These are phyloP conservation scores for Saccharomyces eubayanus DNA, from an alignment of 805 yeast genomes.

Conservation along the genomic window DNA sequence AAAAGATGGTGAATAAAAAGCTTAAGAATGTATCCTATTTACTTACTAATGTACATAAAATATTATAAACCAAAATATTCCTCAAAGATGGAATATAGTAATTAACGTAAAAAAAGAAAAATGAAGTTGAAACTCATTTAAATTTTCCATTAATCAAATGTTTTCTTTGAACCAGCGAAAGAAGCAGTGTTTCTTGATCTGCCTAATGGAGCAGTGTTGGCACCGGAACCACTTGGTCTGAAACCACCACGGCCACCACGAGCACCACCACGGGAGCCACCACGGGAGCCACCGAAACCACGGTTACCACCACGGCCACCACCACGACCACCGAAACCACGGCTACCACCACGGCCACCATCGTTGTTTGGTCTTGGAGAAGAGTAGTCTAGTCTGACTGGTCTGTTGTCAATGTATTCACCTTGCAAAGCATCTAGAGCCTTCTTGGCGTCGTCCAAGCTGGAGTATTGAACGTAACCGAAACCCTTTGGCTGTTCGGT, in stretches of 20 bases:
- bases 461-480: slow-evolving; percentile 89
- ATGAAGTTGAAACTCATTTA: neutral
- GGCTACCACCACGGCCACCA: slow-evolving; percentile 37
- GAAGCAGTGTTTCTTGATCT: slow-evolving; percentile 38
- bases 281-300: slow-evolving; percentile 18
- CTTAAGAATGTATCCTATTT: neutral
- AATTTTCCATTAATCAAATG: slow-evolving; percentile 49
- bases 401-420: slow-evolving; percentile 80
- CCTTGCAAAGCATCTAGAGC: slow-evolving; percentile 87
- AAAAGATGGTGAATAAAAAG: neutral
- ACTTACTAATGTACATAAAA: neutral
- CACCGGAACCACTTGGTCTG: slow-evolving; percentile 44
- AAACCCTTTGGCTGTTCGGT: slow-evolving; percentile 98
- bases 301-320: slow-evolving; percentile 33
- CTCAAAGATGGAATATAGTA: neutral
- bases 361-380: slow-evolving; percentile 67
- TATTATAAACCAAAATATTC: neutral
- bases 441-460: slow-evolving; percentile 81
- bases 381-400: slow-evolving; percentile 90
- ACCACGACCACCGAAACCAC: slow-evolving; percentile 35
- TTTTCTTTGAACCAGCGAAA: slow-evolving; percentile 79
- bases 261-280: slow-evolving; percentile 33
- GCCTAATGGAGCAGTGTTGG: slow-evolving; percentile 54
- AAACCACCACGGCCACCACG: slow-evolving; percentile 35
- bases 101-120: neutral